Conservation (phyloP, 441 rosid genomes). For the Gossypium davidsonii region DNA sequence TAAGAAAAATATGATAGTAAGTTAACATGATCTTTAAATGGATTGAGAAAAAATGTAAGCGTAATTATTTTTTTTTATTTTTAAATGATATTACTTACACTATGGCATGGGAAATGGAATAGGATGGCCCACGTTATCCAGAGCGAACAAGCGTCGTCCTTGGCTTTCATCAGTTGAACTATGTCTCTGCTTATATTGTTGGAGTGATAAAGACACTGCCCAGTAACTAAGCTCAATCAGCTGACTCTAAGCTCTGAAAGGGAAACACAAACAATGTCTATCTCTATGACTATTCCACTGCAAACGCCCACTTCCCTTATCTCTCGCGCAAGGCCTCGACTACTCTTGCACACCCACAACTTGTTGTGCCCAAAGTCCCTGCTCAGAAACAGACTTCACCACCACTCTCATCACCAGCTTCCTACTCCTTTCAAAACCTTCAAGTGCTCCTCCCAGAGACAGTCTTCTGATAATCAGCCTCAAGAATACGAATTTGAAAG, state of each 20-base stretch:
- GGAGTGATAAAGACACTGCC: background rate
- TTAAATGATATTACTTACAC: too few species aligned
- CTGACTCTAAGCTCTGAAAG: background rate
- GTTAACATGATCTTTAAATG: too few species aligned
- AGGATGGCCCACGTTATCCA: background rate
- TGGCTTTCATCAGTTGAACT: background rate
- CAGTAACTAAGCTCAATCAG: background rate
- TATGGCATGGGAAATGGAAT: background rate
- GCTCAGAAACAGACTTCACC: background rate
- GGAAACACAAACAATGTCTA: background rate
- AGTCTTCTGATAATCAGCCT: slow-evolving; percentile 23
- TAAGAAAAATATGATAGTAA: too few species aligned
- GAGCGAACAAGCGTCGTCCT: background rate
- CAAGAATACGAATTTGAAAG: slow-evolving; percentile 54
- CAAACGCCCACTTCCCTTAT: background rate
- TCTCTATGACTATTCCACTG: background rate
- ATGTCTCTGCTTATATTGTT: background rate
- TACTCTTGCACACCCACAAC: background rate
- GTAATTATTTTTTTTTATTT: too few species aligned
- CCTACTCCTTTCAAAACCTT: slow-evolving; percentile 12
- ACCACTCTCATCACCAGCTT: background rate
- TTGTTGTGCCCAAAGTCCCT: background rate
- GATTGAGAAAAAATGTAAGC: too few species aligned
- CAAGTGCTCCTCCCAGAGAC: slow-evolving; percentile 36
- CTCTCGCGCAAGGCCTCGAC: background rate